Percentiles rank a stretch among this genome's conserved stretches.
phyloP scores from a whole-genome alignment of 805 yeast species.

The Wickerhamomyces subpelliculosus region DNA sequence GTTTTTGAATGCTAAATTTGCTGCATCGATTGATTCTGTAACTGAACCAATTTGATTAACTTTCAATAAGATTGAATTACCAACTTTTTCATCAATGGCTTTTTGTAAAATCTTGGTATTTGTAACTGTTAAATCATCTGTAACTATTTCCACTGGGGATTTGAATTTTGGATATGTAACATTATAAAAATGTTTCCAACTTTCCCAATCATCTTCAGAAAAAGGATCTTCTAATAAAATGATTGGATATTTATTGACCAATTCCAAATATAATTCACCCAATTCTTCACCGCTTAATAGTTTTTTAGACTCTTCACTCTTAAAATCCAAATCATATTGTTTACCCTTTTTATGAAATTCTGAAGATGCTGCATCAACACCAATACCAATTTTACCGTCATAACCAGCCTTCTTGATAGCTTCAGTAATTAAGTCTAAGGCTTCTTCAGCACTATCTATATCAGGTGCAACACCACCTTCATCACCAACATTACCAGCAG shows the following conservation, averaged over 20 bases:
- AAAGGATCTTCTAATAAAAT: conserved; percentile 98
- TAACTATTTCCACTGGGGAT: conserved; percentile 94
- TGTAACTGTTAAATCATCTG: conserved; percentile 98
- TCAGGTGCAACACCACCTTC: conserved; percentile 99
- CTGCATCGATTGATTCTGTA: conserved; percentile 95
- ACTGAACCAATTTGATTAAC: conserved; percentile 98
- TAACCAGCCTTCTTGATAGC: conserved; percentile 94
- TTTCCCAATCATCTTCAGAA: conserved; percentile 99
- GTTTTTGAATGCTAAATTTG: conserved; percentile 88
- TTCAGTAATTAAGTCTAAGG: conserved; percentile 84
- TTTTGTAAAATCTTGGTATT: conserved; percentile 91
- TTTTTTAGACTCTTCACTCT: conserved; percentile 92
- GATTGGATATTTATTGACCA: conserved; percentile 90
- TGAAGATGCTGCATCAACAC: conserved; percentile 94
- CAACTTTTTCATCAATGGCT: conserved; percentile 95
- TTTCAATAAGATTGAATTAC: conserved; percentile 90
- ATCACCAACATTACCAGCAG: conserved; percentile 99
- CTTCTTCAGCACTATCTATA: conserved; percentile 92
- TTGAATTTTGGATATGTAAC: conserved; percentile 62
- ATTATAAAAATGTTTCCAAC: conserved; percentile 95
- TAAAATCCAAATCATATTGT: conserved; percentile 98
- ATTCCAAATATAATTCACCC: conserved; percentile 73
- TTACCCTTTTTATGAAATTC: conserved; percentile 96
- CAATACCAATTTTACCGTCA: conserved; percentile 87
- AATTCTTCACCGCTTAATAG: conserved; percentile 87